Evolutionary conservation across 257 asterid genomes (phyloP).

Genomic region (Scutellaria baicalensis): DNA sequence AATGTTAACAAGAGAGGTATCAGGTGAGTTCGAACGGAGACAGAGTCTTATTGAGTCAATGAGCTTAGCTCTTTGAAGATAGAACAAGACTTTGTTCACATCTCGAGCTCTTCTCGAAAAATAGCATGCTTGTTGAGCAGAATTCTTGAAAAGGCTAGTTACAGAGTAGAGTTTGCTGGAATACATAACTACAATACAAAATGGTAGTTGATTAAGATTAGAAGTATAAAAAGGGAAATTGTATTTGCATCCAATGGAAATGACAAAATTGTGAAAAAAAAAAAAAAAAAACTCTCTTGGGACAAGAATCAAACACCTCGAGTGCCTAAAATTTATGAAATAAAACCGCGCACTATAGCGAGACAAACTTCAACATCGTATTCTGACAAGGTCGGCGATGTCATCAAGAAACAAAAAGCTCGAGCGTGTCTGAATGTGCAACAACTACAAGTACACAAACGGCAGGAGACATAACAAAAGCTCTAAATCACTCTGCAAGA

Average conservation of each 20-base stretch:
- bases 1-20: constrained; percentile 39
- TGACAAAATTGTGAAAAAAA: background rate
- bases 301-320: constrained; percentile 27
- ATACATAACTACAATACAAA: constrained; percentile 24
- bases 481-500: background rate
- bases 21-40: constrained; percentile 54
- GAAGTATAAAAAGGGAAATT: background rate
- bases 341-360: background rate
- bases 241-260: background rate
- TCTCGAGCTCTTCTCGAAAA: constrained; percentile 30
- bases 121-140: constrained; percentile 31
- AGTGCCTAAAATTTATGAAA: constrained; percentile 1
- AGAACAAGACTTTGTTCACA: constrained; percentile 58
- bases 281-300: background rate
- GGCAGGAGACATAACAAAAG: background rate
- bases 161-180: constrained; percentile 21
- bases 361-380: background rate
- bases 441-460: background rate
- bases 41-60: constrained; percentile 75
- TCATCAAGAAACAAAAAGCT: background rate
- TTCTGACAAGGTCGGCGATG: background rate
- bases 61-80: constrained; percentile 77
- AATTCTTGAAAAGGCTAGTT: constrained; percentile 16
- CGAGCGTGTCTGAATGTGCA: background rate
- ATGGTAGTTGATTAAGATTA: background rate